A percentile compares a stretch with the other conserved stretches of the same genome.
phyloP scores from a whole-genome alignment of 2,329 filamentous ascomycete genomes.

The Leptographium galeiforme region DNA sequence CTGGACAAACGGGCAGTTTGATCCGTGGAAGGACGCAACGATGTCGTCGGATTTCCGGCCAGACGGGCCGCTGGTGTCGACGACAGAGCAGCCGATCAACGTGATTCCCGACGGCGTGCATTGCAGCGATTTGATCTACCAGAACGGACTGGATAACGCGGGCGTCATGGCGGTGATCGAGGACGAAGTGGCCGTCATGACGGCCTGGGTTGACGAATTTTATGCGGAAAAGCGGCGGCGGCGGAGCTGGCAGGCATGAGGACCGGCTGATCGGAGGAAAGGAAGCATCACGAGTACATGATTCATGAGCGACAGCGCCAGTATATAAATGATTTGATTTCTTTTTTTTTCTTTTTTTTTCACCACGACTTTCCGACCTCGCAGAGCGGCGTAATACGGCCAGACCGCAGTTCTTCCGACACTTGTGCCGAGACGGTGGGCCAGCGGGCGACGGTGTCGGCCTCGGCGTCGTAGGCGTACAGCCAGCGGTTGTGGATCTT shows the following conservation, averaged over 20 bases:
- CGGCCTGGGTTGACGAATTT: conserved; percentile 40
- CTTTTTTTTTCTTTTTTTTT: not conserved
- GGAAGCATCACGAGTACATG: no score
- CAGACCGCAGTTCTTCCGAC: no score
- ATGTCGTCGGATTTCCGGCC: conserved; percentile 23
- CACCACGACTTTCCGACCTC: no score
- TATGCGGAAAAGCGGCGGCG: conserved; percentile 13
- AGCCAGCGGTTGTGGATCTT: no score
- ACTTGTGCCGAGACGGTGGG: no score
- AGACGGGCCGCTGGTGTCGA: conserved; percentile 22
- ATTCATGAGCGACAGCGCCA: no score
- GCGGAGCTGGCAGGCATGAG: no score
- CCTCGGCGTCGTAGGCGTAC: no score
- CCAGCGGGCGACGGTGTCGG: no score
- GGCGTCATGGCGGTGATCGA: conserved; percentile 36
- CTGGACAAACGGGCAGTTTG: conserved; percentile 26
- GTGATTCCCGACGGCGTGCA: conserved; percentile 24
- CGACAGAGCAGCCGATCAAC: conserved; percentile 19
- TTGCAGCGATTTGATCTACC: conserved; percentile 25
- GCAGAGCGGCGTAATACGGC: no score
- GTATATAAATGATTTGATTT: not conserved
- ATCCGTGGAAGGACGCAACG: conserved; percentile 27
- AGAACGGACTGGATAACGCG: conserved; percentile 36
- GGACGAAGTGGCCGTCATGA: conserved; percentile 35
- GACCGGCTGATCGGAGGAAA: no score